Percentiles rank a stretch among this genome's conserved stretches.
Conservation (phyloP, 2,329 filamentous ascomycete species). For the Rhynchosporium secalis region DNA sequence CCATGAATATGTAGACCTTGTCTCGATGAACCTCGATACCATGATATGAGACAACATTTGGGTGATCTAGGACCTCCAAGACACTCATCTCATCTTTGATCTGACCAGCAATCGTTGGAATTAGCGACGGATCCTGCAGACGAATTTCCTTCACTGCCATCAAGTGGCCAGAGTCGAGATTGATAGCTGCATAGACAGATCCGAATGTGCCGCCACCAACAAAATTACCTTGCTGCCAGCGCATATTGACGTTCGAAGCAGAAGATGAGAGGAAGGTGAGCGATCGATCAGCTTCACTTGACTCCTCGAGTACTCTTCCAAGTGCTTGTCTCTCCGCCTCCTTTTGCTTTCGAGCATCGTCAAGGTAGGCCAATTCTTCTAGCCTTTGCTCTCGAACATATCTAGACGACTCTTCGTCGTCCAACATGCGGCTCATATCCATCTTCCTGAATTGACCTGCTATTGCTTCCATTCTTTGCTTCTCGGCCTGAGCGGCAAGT, state of each 20-base stretch:
- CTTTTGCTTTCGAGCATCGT: slow-evolving; percentile 74
- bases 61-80: slow-evolving; percentile 91
- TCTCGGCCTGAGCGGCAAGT: slow-evolving; percentile 90
- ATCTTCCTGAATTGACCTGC: slow-evolving; percentile 74
- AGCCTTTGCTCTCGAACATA: slow-evolving; percentile 76
- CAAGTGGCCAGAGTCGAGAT: slow-evolving; percentile 89
- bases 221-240: slow-evolving; percentile 99
- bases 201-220: slow-evolving; percentile 97
- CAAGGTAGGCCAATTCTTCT: slow-evolving; percentile 71
- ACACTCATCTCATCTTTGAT: slow-evolving; percentile 98
- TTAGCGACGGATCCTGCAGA: slow-evolving; percentile 92
- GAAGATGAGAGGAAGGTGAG: slow-evolving; percentile 91
- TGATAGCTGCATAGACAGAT: slow-evolving; percentile 96
- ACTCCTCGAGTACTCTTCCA: slow-evolving; percentile 88
- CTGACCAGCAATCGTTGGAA: slow-evolving; percentile 89
- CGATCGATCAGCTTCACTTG: slow-evolving; percentile 92
- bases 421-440: slow-evolving; percentile 70
- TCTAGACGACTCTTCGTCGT: slow-evolving; percentile 82
- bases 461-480: slow-evolving; percentile 79
- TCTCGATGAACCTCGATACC: slow-evolving; percentile 98
- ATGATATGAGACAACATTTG: slow-evolving; percentile 96
- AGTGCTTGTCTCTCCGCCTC: slow-evolving; percentile 84
- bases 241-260: slow-evolving; percentile 89
- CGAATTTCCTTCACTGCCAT: slow-evolving; percentile 99
- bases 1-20: slow-evolving; percentile 99